phyloP scores from a whole-genome alignment of 2,329 filamentous ascomycete genomes.

The Fusarium aywerte region DNA sequence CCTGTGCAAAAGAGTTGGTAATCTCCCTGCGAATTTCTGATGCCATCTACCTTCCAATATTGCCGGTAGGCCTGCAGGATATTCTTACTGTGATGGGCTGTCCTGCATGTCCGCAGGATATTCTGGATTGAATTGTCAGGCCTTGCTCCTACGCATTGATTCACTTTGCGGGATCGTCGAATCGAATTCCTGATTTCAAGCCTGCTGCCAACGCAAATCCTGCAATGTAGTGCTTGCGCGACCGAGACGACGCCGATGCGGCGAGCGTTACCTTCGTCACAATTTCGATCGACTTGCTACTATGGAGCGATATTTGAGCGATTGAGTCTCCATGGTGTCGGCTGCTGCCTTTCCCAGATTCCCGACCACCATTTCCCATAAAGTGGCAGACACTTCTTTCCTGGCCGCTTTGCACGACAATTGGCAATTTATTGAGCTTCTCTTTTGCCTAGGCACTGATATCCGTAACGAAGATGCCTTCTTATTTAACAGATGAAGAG shows the following conservation, averaged over 20 bases:
- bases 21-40: fast-evolving
- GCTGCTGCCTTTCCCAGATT: no score
- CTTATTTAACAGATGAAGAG: fast-evolving
- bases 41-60: fast-evolving
- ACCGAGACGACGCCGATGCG: not conserved
- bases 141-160: not conserved
- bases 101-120: not conserved
- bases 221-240: no score
- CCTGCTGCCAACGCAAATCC: not conserved
- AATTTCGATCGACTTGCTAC: fast-evolving
- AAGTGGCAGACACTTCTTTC: not conserved
- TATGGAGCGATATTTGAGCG: not conserved
- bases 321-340: fast-evolving
- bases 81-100: fast-evolving
- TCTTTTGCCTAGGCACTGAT: not conserved
- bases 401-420: not conserved
- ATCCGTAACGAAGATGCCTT: not conserved
- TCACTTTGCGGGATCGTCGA: not conserved
- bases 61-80: not conserved
- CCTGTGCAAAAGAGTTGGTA: not conserved
- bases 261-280: not conserved
- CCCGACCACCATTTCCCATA: no score
- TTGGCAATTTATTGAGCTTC: fast-evolving
- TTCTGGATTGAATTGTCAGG: fast-evolving
- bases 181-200: not conserved